Conservation (phyloP, 2,329 filamentous ascomycete genomes). For the Botrytis medusae region DNA sequence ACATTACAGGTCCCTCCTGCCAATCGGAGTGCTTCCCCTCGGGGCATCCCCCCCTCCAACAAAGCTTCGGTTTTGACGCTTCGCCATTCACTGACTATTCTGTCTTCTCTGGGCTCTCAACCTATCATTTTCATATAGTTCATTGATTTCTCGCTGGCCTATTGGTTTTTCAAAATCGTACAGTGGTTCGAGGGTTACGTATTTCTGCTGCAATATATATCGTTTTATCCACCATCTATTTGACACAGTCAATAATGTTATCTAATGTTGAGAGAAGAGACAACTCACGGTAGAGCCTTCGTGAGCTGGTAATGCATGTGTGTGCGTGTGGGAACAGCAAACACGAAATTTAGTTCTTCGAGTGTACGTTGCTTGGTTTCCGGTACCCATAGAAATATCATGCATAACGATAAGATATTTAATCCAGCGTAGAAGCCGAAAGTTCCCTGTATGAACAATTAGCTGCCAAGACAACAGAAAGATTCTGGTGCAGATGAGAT, state of each 20-base stretch:
- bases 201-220: not conserved
- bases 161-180: conserved; percentile 6
- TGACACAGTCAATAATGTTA: not conserved
- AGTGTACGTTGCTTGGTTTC: conserved; percentile 54
- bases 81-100: not conserved
- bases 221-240: conserved; percentile 19
- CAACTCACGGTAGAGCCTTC: conserved; percentile 32
- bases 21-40: not conserved
- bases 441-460: conserved; percentile 40
- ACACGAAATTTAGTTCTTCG: conserved; percentile 49
- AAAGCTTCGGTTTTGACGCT: not conserved
- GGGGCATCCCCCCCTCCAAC: too few relatives aligned
- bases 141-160: not conserved
- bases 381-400: conserved; percentile 58
- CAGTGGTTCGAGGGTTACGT: not conserved
- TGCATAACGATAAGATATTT: conserved; percentile 53
- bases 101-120: not conserved
- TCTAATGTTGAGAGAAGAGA: not conserved
- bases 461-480: not conserved
- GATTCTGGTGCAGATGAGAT: not conserved
- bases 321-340: conserved; percentile 35
- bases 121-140: conserved; percentile 2
- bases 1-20: not conserved
- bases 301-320: conserved; percentile 36
- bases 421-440: conserved; percentile 57